phyloP scores from a whole-genome alignment of 306 rosid genomes.

The Sphenostylis stenocarpa region DNA sequence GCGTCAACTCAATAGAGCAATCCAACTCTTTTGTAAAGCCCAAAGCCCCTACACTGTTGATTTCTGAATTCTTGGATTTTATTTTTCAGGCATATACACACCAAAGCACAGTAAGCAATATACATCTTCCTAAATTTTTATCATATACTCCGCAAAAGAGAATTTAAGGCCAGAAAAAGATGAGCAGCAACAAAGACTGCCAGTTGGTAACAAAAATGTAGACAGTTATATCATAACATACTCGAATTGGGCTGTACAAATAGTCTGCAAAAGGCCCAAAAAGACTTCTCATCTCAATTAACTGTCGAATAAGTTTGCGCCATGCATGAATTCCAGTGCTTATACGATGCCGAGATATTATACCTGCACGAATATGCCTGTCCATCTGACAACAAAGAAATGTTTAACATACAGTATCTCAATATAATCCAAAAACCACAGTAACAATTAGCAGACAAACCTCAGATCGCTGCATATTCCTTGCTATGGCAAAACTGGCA shows the following conservation, averaged over 20 bases:
- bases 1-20: conserved; percentile 11
- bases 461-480: conserved; percentile 98
- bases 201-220: conserved; percentile 24
- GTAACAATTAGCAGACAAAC: conserved; percentile 45
- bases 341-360: conserved; percentile 58
- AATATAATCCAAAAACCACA: conserved; percentile 26
- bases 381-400: conserved; percentile 68
- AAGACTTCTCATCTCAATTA: conserved; percentile 86
- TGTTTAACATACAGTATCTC: conserved; percentile 34
- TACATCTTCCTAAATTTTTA: conserved; percentile 15
- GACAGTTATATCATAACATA: conserved; percentile 50
- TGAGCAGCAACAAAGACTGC: conserved; percentile 27
- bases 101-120: background rate
- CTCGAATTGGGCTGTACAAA: conserved; percentile 69
- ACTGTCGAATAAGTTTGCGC: conserved; percentile 83
- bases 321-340: conserved; percentile 79
- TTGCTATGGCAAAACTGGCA: conserved; percentile 93
- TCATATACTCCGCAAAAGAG: background rate
- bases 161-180: conserved; percentile 25
- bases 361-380: conserved; percentile 76
- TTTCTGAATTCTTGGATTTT: background rate
- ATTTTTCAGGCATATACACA: background rate
- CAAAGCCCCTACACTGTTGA: background rate
- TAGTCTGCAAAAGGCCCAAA: conserved; percentile 80
- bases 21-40: background rate